Evolutionary conservation across 257 asterid species (phyloP).

Genomic region (Salvia rosmarinus): DNA sequence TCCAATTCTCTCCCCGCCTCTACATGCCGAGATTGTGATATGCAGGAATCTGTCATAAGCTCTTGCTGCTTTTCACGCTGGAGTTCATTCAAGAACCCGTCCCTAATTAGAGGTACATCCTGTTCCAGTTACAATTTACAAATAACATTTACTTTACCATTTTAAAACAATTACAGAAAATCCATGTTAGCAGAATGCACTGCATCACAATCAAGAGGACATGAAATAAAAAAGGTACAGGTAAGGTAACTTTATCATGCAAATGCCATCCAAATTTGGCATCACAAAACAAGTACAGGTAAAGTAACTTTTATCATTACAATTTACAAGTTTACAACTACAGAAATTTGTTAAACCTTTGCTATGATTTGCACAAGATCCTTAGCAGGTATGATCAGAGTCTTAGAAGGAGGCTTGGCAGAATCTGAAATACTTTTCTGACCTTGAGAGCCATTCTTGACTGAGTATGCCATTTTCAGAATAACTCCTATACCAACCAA

Average conservation of each 20-base stretch:
- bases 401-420: slow-evolving; percentile 60
- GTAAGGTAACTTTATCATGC: neutral
- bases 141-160: slow-evolving; percentile 11
- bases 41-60: slow-evolving; percentile 84
- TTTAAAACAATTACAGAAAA: slow-evolving; percentile 13
- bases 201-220: slow-evolving; percentile 23
- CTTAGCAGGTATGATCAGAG: slow-evolving; percentile 71
- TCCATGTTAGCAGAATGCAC: slow-evolving; percentile 1
- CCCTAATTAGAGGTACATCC: slow-evolving; percentile 75
- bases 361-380: slow-evolving; percentile 95
- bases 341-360: slow-evolving; percentile 50
- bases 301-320: no score
- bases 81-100: slow-evolving; percentile 61
- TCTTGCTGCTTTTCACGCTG: slow-evolving; percentile 76
- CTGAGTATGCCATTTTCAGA: slow-evolving; percentile 80
- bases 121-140: slow-evolving; percentile 49
- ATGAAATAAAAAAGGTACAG: neutral
- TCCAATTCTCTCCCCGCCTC: slow-evolving; percentile 78
- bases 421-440: slow-evolving; percentile 49
- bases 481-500: slow-evolving; percentile 62
- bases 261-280: slow-evolving; percentile 12
- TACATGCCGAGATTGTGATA: slow-evolving; percentile 73
- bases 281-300: slow-evolving; percentile 22
- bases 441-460: slow-evolving; percentile 68
- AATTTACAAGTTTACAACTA: slow-evolving; percentile 4